These are phyloP conservation scores for Kodamaea sp. DNA, from an alignment of 1,139 yeast species.

Conservation along the genomic window DNA sequence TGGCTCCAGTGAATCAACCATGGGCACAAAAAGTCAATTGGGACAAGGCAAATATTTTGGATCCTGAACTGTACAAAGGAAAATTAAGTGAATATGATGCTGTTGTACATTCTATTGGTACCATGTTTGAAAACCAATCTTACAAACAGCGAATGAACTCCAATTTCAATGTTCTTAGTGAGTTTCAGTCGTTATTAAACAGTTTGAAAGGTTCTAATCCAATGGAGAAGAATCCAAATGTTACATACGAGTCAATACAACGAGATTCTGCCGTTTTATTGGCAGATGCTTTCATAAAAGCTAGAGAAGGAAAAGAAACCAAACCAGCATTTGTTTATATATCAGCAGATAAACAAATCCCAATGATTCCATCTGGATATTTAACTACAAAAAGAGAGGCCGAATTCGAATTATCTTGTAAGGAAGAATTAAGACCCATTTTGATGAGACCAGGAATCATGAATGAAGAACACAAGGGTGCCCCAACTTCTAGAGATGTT, in stretches of 20 bases:
- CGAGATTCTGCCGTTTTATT: slow-evolving; percentile 64
- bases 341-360: slow-evolving; percentile 73
- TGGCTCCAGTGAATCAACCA: slow-evolving; percentile 41
- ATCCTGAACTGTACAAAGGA: slow-evolving; percentile 53
- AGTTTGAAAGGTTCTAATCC: slow-evolving; percentile 47
- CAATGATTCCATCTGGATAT: slow-evolving; percentile 66
- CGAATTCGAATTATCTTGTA: slow-evolving; percentile 51
- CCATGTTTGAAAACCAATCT: slow-evolving; percentile 59
- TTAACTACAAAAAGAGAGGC: slow-evolving; percentile 75
- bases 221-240: slow-evolving; percentile 43
- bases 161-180: slow-evolving; percentile 30
- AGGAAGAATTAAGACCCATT: slow-evolving; percentile 51
- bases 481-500: slow-evolving; percentile 26
- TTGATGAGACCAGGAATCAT: slow-evolving; percentile 78
- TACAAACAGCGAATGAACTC: slow-evolving; percentile 59
- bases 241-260: slow-evolving; percentile 62
- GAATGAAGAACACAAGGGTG: slow-evolving; percentile 43
- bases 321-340: slow-evolving; percentile 63
- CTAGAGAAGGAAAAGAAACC: slow-evolving; percentile 8
- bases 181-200: slow-evolving; percentile 27
- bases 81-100: slow-evolving; percentile 50
- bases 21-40: slow-evolving; percentile 66
- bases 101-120: slow-evolving; percentile 83
- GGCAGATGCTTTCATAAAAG: slow-evolving; percentile 52
- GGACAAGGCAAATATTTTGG: slow-evolving; percentile 64